A percentile compares a stretch with the other conserved stretches of the same genome.
phyloP scores from a whole-genome alignment of 495 filamentous ascomycete genomes.

The Penicillium mononematosum region DNA sequence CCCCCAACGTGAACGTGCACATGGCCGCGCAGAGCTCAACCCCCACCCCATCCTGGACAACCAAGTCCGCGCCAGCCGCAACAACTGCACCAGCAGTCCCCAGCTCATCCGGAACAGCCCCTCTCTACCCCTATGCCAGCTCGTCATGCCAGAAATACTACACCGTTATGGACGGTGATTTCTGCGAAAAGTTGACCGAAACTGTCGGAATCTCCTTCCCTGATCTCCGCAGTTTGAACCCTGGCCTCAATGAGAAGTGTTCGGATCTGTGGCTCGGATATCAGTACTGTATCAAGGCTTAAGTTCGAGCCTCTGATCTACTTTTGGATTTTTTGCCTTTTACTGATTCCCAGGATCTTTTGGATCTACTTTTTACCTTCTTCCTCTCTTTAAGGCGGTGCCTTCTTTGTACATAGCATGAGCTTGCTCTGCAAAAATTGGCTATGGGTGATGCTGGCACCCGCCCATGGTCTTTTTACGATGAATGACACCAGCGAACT shows the following conservation, averaged over 20 bases:
- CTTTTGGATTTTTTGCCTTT: neutral
- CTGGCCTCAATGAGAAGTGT: conserved; percentile 37
- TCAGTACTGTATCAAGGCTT: conserved; percentile 38
- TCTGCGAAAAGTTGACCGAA: conserved; percentile 39
- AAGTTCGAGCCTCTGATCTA: conserved; percentile 2
- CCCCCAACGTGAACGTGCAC: conserved; percentile 1
- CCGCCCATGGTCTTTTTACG: conserved; percentile 2
- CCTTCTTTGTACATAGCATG: conserved; percentile 14
- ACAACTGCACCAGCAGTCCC: conserved; percentile 14
- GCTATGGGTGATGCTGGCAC: conserved; percentile 1
- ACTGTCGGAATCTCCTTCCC: conserved; percentile 26
- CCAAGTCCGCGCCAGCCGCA: conserved; percentile 20
- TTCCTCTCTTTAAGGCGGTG: conserved; percentile 11
- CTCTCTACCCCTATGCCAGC: conserved; percentile 36
- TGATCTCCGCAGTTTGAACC: conserved; percentile 41
- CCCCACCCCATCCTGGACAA: conserved; percentile 9
- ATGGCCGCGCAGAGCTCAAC: neutral
- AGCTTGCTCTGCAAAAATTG: conserved; percentile 12
- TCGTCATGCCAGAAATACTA: conserved; percentile 43
- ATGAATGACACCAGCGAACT: conserved; percentile 11
- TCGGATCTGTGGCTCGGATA: conserved; percentile 43
- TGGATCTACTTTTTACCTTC: conserved; percentile 3
- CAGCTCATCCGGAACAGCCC: neutral
- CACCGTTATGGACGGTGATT: conserved; percentile 40
- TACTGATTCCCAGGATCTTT: conserved; percentile 1